These are phyloP conservation scores for Rhododendron mucronatum DNA, from an alignment of 148 eudicot species.

Conservation along the genomic window DNA sequence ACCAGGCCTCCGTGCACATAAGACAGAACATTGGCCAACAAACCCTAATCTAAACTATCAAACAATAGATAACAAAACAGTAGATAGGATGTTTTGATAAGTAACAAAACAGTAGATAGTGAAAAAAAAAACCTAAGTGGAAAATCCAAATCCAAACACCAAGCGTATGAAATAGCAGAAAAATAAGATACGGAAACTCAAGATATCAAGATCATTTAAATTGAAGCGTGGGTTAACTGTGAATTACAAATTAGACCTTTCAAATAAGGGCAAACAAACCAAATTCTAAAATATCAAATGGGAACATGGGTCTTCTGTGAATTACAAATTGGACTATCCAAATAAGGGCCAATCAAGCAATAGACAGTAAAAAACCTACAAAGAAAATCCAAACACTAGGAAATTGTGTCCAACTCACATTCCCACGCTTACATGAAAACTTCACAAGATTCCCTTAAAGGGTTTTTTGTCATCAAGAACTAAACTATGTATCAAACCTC, in stretches of 20 bases:
- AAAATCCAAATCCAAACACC: not conserved
- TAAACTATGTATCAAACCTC: not conserved
- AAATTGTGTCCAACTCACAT: constrained; percentile 9
- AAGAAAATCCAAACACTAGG: not conserved
- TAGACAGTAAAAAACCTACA: not conserved
- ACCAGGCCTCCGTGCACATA: not conserved
- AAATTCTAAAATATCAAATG: not conserved
- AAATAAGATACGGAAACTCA: not conserved
- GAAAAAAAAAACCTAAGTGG: not conserved
- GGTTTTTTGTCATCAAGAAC: not conserved
- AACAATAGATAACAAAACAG: not conserved
- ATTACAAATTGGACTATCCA: not conserved
- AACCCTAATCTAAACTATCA: not conserved
- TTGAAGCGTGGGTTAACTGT: not conserved
- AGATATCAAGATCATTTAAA: too few relatives aligned
- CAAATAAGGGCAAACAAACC: not conserved
- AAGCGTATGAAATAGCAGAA: not conserved
- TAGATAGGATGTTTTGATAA: too few relatives aligned
- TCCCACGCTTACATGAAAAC: constrained; percentile 36
- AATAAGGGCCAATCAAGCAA: not conserved
- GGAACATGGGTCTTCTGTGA: not conserved
- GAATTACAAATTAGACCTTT: not conserved
- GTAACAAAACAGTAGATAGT: not conserved
- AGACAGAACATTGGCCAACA: not conserved
- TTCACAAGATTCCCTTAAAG: not conserved